A percentile compares a stretch with the other conserved stretches of the same genome.
phyloP scores from a whole-genome alignment of 345 rosid species.

The Boechera stricta region DNA sequence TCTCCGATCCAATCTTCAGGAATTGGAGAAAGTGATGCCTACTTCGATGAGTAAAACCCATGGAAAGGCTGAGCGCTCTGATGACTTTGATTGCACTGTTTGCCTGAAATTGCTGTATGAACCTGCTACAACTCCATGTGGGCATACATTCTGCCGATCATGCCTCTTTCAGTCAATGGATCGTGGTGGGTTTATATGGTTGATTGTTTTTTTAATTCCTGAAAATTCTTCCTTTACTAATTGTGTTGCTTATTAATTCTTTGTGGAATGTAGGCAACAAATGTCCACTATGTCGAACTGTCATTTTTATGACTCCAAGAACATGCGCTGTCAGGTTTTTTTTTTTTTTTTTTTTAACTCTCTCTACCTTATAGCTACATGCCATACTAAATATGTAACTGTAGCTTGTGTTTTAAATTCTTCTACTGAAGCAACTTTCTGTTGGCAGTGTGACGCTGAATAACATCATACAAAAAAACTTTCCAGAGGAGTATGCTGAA shows the following conservation, averaged over 20 bases:
- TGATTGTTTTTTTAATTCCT: conserved; percentile 18
- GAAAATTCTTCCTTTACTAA: background rate
- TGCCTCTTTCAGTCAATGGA: conserved; percentile 96
- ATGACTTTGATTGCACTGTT: conserved; percentile 92
- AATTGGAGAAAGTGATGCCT: conserved; percentile 56
- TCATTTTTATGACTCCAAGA: conserved; percentile 84
- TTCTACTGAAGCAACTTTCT: conserved; percentile 34
- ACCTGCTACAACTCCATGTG: conserved; percentile 93
- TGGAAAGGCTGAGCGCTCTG: conserved; percentile 65
- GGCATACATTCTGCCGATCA: conserved; percentile 93
- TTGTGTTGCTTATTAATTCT: conserved; percentile 23
- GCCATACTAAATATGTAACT: conserved; percentile 20
- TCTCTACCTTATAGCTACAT: conserved; percentile 1
- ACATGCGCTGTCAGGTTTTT: conserved; percentile 75
- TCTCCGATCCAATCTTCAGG: conserved; percentile 75
- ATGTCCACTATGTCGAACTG: conserved; percentile 93
- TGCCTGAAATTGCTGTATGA: conserved; percentile 88
- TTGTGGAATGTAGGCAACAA: conserved; percentile 72
- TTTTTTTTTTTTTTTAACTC: background rate
- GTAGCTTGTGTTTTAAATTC: conserved; percentile 14
- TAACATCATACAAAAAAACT: conserved; percentile 83
- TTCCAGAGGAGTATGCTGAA: conserved; percentile 90
- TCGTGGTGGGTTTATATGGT: conserved; percentile 61
- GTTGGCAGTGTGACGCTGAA: conserved; percentile 80
- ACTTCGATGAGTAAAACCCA: conserved; percentile 47